Conservation (phyloP, 1,284 basidiomycete genomes). For the Microbotryum intermedium region DNA sequence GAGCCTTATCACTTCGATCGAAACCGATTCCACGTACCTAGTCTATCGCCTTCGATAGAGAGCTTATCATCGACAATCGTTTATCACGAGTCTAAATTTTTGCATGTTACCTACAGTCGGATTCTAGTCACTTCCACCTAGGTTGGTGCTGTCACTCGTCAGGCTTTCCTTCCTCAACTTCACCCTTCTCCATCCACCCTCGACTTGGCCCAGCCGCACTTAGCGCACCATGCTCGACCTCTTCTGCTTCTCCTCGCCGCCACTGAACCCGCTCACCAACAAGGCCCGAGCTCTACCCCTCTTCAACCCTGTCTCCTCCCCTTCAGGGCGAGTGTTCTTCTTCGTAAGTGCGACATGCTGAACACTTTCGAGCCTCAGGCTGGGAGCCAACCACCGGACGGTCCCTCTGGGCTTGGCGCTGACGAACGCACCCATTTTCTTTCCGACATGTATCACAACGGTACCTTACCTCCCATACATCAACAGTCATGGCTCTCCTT, state of each 20-base stretch:
- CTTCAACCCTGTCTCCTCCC: slow-evolving; percentile 15
- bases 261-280: background rate
- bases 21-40: too few relatives aligned
- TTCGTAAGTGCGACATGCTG: background rate
- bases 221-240: background rate
- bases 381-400: background rate
- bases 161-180: too few relatives aligned
- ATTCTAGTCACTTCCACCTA: too few relatives aligned
- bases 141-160: too few relatives aligned
- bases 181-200: too few relatives aligned
- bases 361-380: background rate
- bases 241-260: slow-evolving; percentile 4
- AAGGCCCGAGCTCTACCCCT: slow-evolving; percentile 17
- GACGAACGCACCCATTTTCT: background rate
- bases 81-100: too few relatives aligned
- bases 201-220: too few relatives aligned
- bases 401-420: background rate
- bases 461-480: background rate
- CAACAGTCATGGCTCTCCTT: slow-evolving; percentile 41
- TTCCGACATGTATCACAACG: background rate
- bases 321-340: slow-evolving; percentile 16
- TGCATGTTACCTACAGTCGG: too few relatives aligned
- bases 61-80: too few relatives aligned
- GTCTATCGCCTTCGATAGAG: too few relatives aligned
- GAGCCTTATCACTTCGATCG: too few relatives aligned